These are phyloP conservation scores for Lotus japonicus DNA, from an alignment of 306 rosid species.

Conservation along the genomic window DNA sequence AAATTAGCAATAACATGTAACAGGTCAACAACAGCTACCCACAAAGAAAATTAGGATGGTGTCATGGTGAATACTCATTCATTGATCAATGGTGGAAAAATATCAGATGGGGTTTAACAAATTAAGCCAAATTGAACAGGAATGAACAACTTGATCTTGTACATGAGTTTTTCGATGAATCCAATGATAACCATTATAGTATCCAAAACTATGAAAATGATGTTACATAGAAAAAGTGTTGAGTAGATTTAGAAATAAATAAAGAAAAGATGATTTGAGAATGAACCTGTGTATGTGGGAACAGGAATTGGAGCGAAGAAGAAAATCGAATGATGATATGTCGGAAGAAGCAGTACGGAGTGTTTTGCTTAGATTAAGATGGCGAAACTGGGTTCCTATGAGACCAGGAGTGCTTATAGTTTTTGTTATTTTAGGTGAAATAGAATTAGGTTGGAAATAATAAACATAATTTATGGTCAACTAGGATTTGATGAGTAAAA, in stretches of 20 bases:
- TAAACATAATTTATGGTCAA: no score
- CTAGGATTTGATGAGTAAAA: no score
- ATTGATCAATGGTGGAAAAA: neutral
- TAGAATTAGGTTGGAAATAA: no score
- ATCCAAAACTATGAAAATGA: neutral
- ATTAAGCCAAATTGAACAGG: neutral
- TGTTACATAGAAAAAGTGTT: neutral
- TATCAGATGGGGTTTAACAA: neutral
- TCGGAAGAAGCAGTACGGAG: no score
- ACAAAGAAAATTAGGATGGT: neutral
- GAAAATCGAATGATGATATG: no score
- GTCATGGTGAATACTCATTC: neutral
- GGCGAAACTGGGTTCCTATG: no score
- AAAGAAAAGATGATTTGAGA: neutral
- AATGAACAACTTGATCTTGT: neutral
- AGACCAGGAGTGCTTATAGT: no score
- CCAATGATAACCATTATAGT: neutral
- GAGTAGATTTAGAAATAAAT: neutral
- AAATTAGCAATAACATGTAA: conserved; percentile 6
- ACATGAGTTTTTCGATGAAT: neutral
- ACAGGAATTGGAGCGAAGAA: neutral
- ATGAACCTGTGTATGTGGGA: conserved; percentile 11
- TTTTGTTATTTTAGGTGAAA: no score
- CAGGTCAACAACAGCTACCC: neutral
- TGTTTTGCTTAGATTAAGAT: no score